A percentile compares a stretch with the other conserved stretches of the same genome.
Conservation (phyloP, 352 stramenopile species). For the Pythium coloratum region DNA sequence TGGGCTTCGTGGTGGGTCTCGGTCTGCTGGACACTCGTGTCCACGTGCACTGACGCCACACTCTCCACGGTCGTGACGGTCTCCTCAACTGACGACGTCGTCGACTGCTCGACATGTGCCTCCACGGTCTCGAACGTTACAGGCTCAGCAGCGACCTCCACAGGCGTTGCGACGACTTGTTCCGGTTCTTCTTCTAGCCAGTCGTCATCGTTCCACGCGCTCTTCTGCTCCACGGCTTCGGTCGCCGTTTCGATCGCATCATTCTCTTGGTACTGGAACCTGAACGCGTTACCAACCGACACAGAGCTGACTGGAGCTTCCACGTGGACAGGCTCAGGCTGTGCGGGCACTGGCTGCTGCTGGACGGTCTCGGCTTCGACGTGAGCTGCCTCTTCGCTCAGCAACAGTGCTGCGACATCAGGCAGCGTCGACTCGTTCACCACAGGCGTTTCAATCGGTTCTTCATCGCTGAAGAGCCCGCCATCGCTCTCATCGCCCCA, state of each 20-base stretch:
- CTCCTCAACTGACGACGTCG: not conserved
- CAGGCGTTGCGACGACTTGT: not conserved
- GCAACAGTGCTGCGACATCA: slow-evolving; percentile 13
- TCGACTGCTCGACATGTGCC: not conserved
- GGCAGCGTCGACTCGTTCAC: slow-evolving; percentile 22
- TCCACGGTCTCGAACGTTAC: not conserved
- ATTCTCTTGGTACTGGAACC: not conserved
- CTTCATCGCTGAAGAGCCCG: slow-evolving; percentile 62
- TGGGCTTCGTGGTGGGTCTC: too few relatives aligned
- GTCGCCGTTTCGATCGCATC: not conserved
- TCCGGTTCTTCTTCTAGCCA: not conserved
- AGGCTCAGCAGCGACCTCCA: not conserved
- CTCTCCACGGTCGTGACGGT: not conserved
- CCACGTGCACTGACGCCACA: not conserved
- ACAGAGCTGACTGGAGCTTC: not conserved
- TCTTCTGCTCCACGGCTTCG: slow-evolving; percentile 2
- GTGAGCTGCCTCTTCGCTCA: not conserved
- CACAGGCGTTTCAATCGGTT: slow-evolving; percentile 43
- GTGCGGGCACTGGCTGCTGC: not conserved
- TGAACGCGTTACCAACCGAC: not conserved
- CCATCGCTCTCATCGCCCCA: slow-evolving; percentile 63
- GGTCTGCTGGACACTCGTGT: not conserved
- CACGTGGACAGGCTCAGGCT: not conserved
- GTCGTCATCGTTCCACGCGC: slow-evolving; percentile 1
- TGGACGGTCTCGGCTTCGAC: not conserved